Conservation (phyloP, 352 stramenopile genomes). For the Pythium biforme region DNA sequence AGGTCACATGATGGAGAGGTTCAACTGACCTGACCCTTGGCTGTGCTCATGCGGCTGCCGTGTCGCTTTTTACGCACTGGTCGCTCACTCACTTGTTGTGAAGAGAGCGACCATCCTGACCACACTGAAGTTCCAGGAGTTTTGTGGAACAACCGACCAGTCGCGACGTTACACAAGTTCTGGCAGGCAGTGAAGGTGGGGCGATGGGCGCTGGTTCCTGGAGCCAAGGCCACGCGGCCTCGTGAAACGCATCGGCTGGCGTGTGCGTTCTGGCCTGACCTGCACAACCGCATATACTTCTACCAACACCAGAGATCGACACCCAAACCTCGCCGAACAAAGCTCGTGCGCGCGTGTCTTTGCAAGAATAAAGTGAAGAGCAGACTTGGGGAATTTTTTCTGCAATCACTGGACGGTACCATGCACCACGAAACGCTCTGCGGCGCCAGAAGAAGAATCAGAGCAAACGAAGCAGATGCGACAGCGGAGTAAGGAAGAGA, state of each 20-base stretch:
- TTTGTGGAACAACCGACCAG: slow-evolving; percentile 15
- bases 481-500: slow-evolving; percentile 5
- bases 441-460: not conserved
- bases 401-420: not conserved
- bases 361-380: slow-evolving; percentile 9
- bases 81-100: not conserved
- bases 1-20: no score
- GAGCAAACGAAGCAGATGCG: slow-evolving; percentile 1
- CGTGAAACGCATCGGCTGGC: slow-evolving; percentile 21
- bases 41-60: no score
- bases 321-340: slow-evolving; percentile 6
- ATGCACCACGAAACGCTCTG: slow-evolving; percentile 8
- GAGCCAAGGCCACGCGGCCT: not conserved
- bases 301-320: no score
- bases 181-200: not conserved
- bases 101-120: not conserved
- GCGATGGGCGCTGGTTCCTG: not conserved
- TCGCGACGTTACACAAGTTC: slow-evolving; percentile 5
- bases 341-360: not conserved
- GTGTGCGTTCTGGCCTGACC: slow-evolving; percentile 18
- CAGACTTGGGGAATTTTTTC: not conserved
- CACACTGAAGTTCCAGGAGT: slow-evolving; percentile 7
- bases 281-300: slow-evolving; percentile 11
- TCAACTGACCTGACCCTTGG: no score
- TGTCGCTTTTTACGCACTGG: no score